A percentile compares a stretch with the other conserved stretches of the same genome.
These are phyloP conservation scores for Aureobasidium sp. DNA, from an alignment of 2,329 filamentous ascomycete species.

Conservation along the genomic window DNA sequence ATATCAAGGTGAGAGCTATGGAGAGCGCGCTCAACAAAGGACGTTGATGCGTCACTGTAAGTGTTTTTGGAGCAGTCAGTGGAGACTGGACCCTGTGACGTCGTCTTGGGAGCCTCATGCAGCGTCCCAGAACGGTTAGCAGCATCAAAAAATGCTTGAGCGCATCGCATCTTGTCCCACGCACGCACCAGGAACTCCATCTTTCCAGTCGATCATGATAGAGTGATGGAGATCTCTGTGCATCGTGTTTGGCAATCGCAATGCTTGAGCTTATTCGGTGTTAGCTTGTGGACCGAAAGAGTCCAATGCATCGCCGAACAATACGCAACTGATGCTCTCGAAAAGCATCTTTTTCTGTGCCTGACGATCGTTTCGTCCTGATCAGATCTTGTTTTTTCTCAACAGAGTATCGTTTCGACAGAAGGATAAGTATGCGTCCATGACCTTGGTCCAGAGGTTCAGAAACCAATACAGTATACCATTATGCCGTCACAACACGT, in stretches of 20 bases:
- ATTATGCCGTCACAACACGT: background rate
- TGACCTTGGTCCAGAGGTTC: background rate
- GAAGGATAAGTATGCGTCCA: background rate
- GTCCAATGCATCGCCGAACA: background rate
- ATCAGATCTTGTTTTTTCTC: background rate
- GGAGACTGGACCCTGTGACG: slow-evolving; percentile 32
- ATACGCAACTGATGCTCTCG: background rate
- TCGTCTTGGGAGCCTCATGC: background rate
- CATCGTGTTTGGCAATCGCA: background rate
- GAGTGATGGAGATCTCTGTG: background rate
- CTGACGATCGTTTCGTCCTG: background rate
- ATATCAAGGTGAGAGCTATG: background rate
- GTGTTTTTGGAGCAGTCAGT: slow-evolving; percentile 31
- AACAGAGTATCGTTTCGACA: background rate
- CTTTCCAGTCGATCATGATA: background rate
- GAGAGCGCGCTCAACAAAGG: background rate
- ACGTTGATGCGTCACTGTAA: background rate
- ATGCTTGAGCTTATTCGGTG: background rate
- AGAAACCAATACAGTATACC: background rate
- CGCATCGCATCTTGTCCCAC: background rate
- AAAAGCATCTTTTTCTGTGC: background rate
- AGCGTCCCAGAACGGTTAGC: background rate
- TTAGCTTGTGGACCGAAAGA: background rate
- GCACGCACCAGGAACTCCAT: background rate
- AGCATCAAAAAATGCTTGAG: background rate